phyloP scores from a whole-genome alignment of 495 filamentous ascomycete species.

The Chaetomium tenue region DNA sequence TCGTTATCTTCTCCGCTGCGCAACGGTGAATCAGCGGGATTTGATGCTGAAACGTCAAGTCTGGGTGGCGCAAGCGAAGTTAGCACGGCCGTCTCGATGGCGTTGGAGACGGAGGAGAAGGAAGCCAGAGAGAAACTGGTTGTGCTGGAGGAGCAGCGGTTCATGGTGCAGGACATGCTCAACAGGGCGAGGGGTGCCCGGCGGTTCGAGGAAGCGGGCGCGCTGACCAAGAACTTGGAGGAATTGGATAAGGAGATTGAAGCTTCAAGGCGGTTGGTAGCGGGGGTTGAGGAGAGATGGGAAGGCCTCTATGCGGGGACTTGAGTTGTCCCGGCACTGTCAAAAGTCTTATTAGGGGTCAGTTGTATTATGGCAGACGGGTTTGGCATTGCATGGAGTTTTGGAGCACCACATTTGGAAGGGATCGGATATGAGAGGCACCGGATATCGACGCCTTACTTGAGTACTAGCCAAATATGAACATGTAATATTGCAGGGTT shows the following conservation, averaged over 20 bases:
- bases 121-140: conserved; percentile 78
- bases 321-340: neutral
- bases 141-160: conserved; percentile 91
- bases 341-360: too few relatives aligned
- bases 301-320: conserved; percentile 44
- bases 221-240: conserved; percentile 74
- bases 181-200: conserved; percentile 73
- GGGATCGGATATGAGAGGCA: too few relatives aligned
- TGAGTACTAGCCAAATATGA: neutral
- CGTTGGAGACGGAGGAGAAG: conserved; percentile 82
- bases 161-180: conserved; percentile 88
- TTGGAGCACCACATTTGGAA: neutral
- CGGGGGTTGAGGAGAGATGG: conserved; percentile 54
- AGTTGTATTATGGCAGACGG: neutral
- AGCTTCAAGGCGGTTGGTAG: conserved; percentile 55
- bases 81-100: conserved; percentile 61
- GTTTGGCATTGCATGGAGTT: conserved; percentile 25
- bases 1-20: conserved; percentile 39
- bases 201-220: conserved; percentile 85
- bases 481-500: too few relatives aligned
- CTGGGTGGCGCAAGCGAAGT: conserved; percentile 52
- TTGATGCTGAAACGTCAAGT: conserved; percentile 59
- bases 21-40: conserved; percentile 44
- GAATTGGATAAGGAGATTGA: conserved; percentile 85
- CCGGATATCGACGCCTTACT: neutral